Conservation (phyloP, 768 basidiomycete genomes). For the Artomyces pyxidatus region DNA sequence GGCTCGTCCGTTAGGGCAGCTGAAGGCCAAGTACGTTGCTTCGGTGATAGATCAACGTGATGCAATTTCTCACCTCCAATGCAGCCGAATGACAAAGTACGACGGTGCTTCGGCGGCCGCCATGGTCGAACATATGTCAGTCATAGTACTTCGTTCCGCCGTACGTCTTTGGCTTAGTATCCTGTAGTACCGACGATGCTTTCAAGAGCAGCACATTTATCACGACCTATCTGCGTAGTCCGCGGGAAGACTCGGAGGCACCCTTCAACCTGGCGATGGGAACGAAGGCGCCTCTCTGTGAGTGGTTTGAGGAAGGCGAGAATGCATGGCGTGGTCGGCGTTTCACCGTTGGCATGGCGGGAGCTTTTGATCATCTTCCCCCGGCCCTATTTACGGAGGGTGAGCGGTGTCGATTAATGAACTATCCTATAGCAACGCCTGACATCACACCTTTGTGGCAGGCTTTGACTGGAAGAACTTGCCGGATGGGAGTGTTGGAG, state of each 20-base stretch:
- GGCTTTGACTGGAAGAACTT: conserved; percentile 30
- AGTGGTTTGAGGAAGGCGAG: conserved; percentile 1
- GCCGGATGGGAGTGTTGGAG: conserved; percentile 22
- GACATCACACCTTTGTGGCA: too few species aligned
- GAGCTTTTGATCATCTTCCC: background rate
- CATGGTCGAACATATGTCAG: conserved; percentile 14
- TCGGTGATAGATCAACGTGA: background rate
- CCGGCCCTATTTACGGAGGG: background rate
- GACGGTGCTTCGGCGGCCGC: conserved; percentile 16
- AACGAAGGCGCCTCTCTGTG: background rate
- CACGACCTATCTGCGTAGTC: background rate
- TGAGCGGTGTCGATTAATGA: background rate
- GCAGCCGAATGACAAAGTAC: conserved; percentile 5
- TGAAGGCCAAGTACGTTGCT: background rate
- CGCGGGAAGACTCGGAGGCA: background rate
- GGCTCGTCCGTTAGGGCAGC: conserved; percentile 21
- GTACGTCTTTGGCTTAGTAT: too few species aligned
- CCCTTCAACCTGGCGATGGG: background rate
- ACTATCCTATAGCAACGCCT: background rate
- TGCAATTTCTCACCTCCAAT: background rate
- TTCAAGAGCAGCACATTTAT: background rate
- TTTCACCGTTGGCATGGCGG: conserved; percentile 1
- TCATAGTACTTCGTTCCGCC: too few species aligned
- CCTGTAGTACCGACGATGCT: conserved; percentile 6
- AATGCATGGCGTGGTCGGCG: conserved; percentile 1